These are phyloP conservation scores for Moelleriella libera DNA, from an alignment of 2,329 filamentous ascomycete species.

Conservation along the genomic window DNA sequence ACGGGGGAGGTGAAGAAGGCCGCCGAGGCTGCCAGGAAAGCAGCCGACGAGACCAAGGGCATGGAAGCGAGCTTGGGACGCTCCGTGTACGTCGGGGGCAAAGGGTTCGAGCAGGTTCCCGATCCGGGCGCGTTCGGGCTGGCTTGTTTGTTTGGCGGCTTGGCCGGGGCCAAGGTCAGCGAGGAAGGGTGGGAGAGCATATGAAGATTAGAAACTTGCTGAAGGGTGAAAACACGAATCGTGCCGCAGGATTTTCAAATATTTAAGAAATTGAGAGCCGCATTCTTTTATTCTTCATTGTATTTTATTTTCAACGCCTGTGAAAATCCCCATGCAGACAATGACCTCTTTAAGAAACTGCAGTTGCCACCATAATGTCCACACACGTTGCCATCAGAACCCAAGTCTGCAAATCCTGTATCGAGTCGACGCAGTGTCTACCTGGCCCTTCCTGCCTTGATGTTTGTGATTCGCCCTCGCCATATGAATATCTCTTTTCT, in stretches of 20 bases:
- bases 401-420: no score
- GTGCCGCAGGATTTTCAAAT: no score
- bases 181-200: conserved; percentile 1
- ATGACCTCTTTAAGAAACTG: not conserved
- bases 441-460: no score
- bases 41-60: conserved; percentile 72
- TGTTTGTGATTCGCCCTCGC: not conserved
- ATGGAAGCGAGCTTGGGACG: conserved; percentile 80
- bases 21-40: conserved; percentile 59
- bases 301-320: no score
- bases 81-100: conserved; percentile 29
- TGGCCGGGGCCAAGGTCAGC: conserved; percentile 35
- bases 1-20: conserved; percentile 57
- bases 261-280: no score
- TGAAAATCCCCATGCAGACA: not conserved
- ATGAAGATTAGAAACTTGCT: conserved; percentile 3
- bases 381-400: not conserved
- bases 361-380: not conserved
- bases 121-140: conserved; percentile 60
- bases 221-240: not conserved
- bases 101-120: conserved; percentile 31
- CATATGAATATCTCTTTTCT: not conserved
- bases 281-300: no score
- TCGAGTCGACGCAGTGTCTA: no score
- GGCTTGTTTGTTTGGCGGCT: conserved; percentile 65